These are phyloP conservation scores for Lactifluus rugatus DNA, from an alignment of 768 basidiomycete genomes.

Conservation along the genomic window DNA sequence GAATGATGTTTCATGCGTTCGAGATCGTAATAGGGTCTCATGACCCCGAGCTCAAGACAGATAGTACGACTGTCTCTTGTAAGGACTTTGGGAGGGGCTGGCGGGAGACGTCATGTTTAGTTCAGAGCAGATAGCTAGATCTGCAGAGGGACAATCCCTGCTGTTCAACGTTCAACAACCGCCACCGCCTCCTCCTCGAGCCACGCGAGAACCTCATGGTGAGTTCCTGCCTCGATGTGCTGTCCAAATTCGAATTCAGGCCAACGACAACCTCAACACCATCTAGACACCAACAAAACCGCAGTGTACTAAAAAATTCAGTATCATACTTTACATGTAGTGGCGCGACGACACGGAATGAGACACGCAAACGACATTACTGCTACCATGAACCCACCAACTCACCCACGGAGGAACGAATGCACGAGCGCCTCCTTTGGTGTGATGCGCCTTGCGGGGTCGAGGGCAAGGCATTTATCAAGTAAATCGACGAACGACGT, in stretches of 20 bases:
- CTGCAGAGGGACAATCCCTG: background rate
- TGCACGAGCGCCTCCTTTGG: slow-evolving; percentile 85
- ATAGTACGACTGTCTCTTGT: too few relatives aligned
- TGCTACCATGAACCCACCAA: background rate
- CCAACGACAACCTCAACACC: background rate
- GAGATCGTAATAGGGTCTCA: background rate
- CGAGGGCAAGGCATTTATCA: slow-evolving; percentile 83
- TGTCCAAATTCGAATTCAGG: background rate
- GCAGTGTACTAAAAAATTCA: background rate
- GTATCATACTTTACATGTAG: slow-evolving; percentile 8
- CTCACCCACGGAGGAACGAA: slow-evolving; percentile 65
- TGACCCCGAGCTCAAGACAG: too few relatives aligned
- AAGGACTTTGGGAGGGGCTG: background rate
- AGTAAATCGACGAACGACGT: slow-evolving; percentile 79
- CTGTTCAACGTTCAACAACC: background rate
- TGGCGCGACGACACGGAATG: background rate
- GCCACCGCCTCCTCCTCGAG: background rate
- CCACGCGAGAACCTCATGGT: background rate
- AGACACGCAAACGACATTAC: background rate
- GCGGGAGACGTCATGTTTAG: too few relatives aligned
- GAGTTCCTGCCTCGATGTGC: background rate
- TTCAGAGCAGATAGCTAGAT: too few relatives aligned
- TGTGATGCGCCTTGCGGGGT: slow-evolving; percentile 77
- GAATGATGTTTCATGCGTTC: too few relatives aligned
- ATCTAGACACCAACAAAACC: background rate